phyloP scores from a whole-genome alignment of 2,329 filamentous ascomycete species.

The Fusarium tjaetaba region DNA sequence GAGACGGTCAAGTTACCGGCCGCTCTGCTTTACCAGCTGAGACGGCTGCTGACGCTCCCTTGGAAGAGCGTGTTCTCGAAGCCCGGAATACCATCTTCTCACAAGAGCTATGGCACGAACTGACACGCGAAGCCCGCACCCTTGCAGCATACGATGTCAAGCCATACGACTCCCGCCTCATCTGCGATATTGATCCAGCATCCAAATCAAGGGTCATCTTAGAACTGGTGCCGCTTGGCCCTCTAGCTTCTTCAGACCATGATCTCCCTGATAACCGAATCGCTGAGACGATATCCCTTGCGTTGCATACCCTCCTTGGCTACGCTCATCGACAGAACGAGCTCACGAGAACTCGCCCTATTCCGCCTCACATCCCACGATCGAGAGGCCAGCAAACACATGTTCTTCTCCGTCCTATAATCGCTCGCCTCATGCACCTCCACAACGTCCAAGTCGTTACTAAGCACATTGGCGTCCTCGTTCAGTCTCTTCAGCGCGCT shows the following conservation, averaged over 20 bases:
- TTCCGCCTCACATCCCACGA: slow-evolving; percentile 52
- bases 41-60: slow-evolving; percentile 60
- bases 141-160: slow-evolving; percentile 77
- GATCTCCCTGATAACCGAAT: slow-evolving; percentile 57
- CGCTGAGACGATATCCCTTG: slow-evolving; percentile 73
- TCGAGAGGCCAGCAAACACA: slow-evolving; percentile 55
- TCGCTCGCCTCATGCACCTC: slow-evolving; percentile 59
- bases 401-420: slow-evolving; percentile 61
- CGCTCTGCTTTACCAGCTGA: slow-evolving; percentile 62
- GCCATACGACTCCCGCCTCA: slow-evolving; percentile 67
- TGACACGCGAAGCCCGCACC: slow-evolving; percentile 81
- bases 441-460: slow-evolving; percentile 53
- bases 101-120: slow-evolving; percentile 90
- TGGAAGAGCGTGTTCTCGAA: slow-evolving; percentile 76
- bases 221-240: slow-evolving; percentile 71
- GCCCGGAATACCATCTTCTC: slow-evolving; percentile 83
- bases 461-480: slow-evolving; percentile 56
- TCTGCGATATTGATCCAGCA: slow-evolving; percentile 62
- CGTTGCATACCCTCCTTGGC: slow-evolving; percentile 79
- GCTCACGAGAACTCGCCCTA: slow-evolving; percentile 70
- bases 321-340: slow-evolving; percentile 83
- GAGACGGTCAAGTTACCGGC: slow-evolving; percentile 67
- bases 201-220: slow-evolving; percentile 67
- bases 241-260: slow-evolving; percentile 45
- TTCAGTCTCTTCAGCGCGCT: slow-evolving; percentile 56